phyloP scores from a whole-genome alignment of 2,329 filamentous ascomycete genomes.

The Colletotrichum sp. region DNA sequence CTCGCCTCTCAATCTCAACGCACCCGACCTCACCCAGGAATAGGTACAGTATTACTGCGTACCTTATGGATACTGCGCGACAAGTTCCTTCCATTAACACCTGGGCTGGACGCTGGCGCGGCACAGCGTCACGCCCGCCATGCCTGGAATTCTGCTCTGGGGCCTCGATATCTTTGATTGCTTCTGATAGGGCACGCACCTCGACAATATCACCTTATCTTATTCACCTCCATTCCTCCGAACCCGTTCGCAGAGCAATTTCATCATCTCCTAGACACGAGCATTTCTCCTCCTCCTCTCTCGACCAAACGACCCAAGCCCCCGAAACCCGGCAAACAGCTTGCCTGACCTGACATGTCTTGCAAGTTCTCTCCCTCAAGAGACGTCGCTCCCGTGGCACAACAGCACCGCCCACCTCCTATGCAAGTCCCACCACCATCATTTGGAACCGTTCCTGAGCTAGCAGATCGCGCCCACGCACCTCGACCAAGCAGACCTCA shows the following conservation, averaged over 20 bases:
- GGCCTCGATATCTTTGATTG: not conserved
- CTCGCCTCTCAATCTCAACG: not conserved
- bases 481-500: not conserved
- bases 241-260: not conserved
- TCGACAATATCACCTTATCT: not conserved
- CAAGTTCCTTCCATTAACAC: not conserved
- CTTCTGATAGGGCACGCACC: not conserved
- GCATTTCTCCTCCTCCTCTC: not conserved
- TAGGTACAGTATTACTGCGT: not conserved
- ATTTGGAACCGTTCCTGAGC: constrained; percentile 9
- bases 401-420: not conserved
- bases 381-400: not conserved
- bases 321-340: not conserved
- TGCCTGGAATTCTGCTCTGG: not conserved
- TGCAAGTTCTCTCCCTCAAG: not conserved
- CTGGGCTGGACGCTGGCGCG: not conserved
- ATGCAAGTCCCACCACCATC: not conserved
- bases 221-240: constrained; percentile 3
- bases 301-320: not conserved
- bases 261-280: not conserved
- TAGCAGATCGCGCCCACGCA: not conserved
- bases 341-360: not conserved
- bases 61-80: not conserved
- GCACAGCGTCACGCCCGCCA: not conserved
- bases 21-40: not conserved